Evolutionary conservation across 768 basidiomycete genomes (phyloP), one percentile per base, ranked within the genome.

Genomic region (Mycena latifolia): DNA sequence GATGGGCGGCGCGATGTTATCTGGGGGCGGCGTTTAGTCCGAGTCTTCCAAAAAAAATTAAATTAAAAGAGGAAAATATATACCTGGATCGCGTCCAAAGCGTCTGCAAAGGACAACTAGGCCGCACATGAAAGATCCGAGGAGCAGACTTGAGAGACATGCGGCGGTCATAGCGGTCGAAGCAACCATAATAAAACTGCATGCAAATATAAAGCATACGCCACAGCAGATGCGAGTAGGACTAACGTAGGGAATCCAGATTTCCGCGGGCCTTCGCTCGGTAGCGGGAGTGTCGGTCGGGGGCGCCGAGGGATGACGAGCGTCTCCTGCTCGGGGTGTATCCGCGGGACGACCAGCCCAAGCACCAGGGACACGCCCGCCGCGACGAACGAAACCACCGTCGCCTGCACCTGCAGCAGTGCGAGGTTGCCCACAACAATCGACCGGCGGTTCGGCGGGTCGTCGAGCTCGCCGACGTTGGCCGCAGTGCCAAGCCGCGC

Each of bases 1-100:
- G 11, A 99, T 84, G 0, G 98, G 96, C 0, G 98, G 94, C 2
- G 96, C 93, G 69, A 99, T 96, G 76, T 99, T 99, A 75, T 98
- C 96, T 95, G 73, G 9, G 47, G 15, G 72, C 20, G 61, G 28
- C 12, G 7, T 45, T n/a, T 45, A 45, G 11, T 39, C 43, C 33
- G 14, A 39, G 18, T 51, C 20, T 35, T 27, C 37, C 8, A 35
- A 7, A 35, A 20, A 27, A 24, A 27, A 37, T 29, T 22, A n/a
- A n/a, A n/a, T 12, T 3, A n/a, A 37, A 47, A 52, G 43, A 48
- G 29, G 24, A 27, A 55, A 46, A 33, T 12, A 70, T 83, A 50
- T 72, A 91, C 95, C 96, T 60, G 98, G 98, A 77, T 99, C 92
- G 45, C 91, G 86, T 6, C 90, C 87, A 66, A 86, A 88, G 72